Evolutionary conservation across 345 rosid species (phyloP).

Genomic region (Pistacia vera): DNA sequence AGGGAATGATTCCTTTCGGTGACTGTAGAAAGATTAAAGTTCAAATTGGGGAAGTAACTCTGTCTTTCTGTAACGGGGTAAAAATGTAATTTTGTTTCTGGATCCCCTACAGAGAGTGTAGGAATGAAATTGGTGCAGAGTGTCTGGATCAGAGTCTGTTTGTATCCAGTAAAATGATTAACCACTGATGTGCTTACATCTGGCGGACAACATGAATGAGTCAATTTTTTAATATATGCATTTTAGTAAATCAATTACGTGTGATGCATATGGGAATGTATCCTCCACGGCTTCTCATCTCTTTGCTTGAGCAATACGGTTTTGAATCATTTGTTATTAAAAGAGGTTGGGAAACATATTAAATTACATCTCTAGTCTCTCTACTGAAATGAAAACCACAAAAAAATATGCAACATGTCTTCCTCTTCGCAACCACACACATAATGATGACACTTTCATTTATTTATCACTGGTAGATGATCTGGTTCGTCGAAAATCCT

Average conservation of each 20-base stretch:
- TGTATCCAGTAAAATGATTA: background rate
- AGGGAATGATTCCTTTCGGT: slow-evolving; percentile 22
- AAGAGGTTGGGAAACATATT: no score
- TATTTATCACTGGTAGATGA: slow-evolving; percentile 23
- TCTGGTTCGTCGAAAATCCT: slow-evolving; percentile 33
- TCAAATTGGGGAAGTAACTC: background rate
- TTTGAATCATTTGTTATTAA: no score
- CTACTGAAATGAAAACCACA: background rate
- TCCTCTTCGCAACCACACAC: no score
- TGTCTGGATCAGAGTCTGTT: background rate
- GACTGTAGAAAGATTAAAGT: background rate
- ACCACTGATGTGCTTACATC: background rate
- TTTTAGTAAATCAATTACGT: no score
- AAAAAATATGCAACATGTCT: no score
- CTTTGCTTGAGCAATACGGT: no score
- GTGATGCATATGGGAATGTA: no score
- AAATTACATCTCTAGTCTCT: background rate
- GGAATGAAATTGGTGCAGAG: no score
- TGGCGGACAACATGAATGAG: background rate
- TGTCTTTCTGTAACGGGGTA: background rate
- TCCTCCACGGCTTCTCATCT: no score
- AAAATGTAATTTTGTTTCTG: background rate
- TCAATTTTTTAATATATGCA: background rate
- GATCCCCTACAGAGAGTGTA: background rate
- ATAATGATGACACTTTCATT: background rate